Evolutionary conservation across 1,139 yeast genomes (phyloP), one percentile per base, ranked within the genome.

Genomic region (Kodamaea suecica): DNA sequence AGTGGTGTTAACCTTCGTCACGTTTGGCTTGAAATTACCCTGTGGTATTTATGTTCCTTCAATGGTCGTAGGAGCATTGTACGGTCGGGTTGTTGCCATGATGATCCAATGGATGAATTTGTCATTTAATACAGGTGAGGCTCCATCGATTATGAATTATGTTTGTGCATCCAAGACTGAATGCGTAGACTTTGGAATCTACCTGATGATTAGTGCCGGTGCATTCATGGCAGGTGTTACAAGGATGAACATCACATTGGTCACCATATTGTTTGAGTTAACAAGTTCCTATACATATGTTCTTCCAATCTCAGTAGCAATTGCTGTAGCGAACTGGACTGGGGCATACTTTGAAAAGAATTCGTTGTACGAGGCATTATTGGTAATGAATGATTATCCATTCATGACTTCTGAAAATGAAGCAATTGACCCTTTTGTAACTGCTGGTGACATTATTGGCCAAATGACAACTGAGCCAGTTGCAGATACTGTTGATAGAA

Each of bases 161-260:
- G 35, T 47, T 4, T 47, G 49, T 47, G 32, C 60, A 48, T 43
- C 47, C 36, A 41, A 43, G 27, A 26, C 42, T 1, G 47, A 51
- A 5, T 60, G 76, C 52, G 61, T 72, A n/a, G 78, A 72, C 41
- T 61, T 76, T 39, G 84, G 84, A 0, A 74, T 77, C n/a, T 78
- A 78, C 52, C 73, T 83, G 3, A 76, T 78, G 78, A 77, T 78
- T 2, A 74, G 80, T 7, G 84, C 84, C 0, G 84, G 84, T 3
- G 80, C 84, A 1, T 77, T 77, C 42, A 75, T 78, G 79, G 84
- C 84, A 0, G 84, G 84, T 2, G 77, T 78, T 3, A 78, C 84
- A 1, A 59, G 84, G 41, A 78, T 78, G 84, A 78, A 78, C 39
- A 74, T 78, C 28, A 76, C 84, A 1, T 54, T 78, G 30, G 81